phyloP scores from a whole-genome alignment of 176 grass and related monocot genomes.

The Aegilops sharonensis region DNA sequence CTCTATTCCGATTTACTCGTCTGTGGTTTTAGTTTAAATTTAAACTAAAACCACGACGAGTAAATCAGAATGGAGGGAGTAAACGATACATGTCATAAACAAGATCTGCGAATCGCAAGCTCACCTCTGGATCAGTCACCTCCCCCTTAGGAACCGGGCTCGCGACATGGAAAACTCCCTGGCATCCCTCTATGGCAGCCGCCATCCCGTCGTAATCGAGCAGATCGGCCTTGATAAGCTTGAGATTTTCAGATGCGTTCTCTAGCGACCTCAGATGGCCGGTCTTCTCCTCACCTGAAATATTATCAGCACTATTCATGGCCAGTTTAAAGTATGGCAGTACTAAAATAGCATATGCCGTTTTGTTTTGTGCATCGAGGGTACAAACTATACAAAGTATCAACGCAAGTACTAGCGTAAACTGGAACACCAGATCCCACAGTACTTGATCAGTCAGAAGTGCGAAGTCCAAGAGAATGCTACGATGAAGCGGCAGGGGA shows the following conservation, averaged over 20 bases:
- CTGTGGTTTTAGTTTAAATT: no score
- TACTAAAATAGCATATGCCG: not conserved
- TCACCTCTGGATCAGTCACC: constrained; percentile 30
- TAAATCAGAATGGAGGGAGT: no score
- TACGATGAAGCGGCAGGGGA: no score
- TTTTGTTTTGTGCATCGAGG: no score
- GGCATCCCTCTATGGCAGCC: constrained; percentile 33
- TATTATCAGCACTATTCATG: not conserved
- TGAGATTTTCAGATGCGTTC: constrained; percentile 27
- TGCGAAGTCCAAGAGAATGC: no score
- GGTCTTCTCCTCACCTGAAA: constrained; percentile 43
- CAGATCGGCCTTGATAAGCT: constrained; percentile 52
- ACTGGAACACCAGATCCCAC: no score
- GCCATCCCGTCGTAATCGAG: constrained; percentile 24
- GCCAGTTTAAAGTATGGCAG: not conserved
- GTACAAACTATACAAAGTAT: no score
- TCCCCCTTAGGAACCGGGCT: constrained; percentile 34
- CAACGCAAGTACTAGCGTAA: no score
- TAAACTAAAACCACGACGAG: no score
- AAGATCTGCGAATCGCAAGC: not conserved
- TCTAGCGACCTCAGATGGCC: constrained; percentile 37
- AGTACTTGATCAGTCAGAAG: no score
- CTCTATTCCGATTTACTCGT: no score
- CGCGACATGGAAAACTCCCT: constrained; percentile 59
- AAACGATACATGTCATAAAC: no score